Conservation (phyloP, 2,329 filamentous ascomycete species). For the Tolypocladium paradoxum region DNA sequence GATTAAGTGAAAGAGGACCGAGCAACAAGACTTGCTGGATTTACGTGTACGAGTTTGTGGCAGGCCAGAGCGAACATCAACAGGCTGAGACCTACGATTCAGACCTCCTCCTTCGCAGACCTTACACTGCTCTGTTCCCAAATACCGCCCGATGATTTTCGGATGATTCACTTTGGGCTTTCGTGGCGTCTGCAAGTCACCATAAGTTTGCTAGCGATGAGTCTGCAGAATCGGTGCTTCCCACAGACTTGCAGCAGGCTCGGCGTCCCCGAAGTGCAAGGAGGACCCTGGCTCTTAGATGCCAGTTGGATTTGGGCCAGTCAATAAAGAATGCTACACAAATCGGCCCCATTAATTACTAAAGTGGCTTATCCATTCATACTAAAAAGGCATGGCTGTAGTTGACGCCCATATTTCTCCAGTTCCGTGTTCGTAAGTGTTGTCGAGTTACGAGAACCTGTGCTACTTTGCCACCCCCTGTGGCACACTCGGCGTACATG, state of each 20-base stretch:
- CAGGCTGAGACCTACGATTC: too few species aligned
- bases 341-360: not conserved
- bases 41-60: too few species aligned
- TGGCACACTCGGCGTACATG: not conserved
- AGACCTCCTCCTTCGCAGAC: not conserved
- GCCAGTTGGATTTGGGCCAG: not conserved
- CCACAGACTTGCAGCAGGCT: not conserved
- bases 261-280: not conserved
- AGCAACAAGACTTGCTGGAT: too few species aligned
- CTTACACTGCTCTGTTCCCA: not conserved
- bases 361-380: not conserved
- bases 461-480: not conserved
- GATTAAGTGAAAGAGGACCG: too few species aligned
- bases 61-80: too few species aligned
- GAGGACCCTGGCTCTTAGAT: not conserved
- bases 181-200: slow-evolving; percentile 2
- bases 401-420: too few species aligned
- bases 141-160: not conserved
- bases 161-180: not conserved
- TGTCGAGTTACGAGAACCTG: not conserved
- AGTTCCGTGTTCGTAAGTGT: too few species aligned
- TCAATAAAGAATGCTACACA: not conserved
- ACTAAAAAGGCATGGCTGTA: too few species aligned
- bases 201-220: not conserved
- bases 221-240: not conserved